These are phyloP conservation scores for Sisymbrium altissimum DNA, from an alignment of 345 rosid species.

Conservation along the genomic window DNA sequence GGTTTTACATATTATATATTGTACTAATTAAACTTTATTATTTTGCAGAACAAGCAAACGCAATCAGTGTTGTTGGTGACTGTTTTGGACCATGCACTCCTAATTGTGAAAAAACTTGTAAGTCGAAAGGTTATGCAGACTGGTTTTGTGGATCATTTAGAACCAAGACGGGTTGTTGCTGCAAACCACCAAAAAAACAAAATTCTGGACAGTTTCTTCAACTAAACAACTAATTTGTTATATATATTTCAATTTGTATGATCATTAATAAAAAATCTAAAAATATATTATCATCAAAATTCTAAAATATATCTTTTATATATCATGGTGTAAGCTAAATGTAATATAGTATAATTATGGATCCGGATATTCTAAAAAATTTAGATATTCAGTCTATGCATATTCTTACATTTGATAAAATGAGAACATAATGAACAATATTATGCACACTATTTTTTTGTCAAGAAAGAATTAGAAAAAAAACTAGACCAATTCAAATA, in stretches of 20 bases:
- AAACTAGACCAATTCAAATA: too few species aligned
- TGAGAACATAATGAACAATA: too few species aligned
- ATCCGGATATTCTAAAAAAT: too few species aligned
- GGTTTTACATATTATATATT: background rate
- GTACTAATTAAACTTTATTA: background rate
- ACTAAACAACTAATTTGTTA: background rate
- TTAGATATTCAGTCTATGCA: too few species aligned
- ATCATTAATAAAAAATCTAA: background rate
- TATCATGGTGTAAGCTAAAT: background rate
- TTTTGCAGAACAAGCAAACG: background rate
- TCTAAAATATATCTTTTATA: background rate
- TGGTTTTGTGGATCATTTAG: background rate
- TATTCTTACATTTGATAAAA: too few species aligned
- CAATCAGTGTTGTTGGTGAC: background rate
- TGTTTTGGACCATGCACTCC: background rate
- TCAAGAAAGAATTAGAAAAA: too few species aligned
- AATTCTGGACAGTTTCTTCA: background rate
- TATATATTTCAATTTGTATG: background rate
- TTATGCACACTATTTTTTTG: too few species aligned
- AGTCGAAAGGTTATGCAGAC: background rate
- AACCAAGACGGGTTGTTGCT: background rate
- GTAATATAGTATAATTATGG: too few species aligned
- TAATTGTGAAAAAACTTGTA: background rate
- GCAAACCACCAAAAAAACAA: background rate
- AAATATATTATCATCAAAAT: background rate